A percentile compares a stretch with the other conserved stretches of the same genome.
phyloP scores from a whole-genome alignment of 768 basidiomycete species.

The Tricholoma bakamatsutake region DNA sequence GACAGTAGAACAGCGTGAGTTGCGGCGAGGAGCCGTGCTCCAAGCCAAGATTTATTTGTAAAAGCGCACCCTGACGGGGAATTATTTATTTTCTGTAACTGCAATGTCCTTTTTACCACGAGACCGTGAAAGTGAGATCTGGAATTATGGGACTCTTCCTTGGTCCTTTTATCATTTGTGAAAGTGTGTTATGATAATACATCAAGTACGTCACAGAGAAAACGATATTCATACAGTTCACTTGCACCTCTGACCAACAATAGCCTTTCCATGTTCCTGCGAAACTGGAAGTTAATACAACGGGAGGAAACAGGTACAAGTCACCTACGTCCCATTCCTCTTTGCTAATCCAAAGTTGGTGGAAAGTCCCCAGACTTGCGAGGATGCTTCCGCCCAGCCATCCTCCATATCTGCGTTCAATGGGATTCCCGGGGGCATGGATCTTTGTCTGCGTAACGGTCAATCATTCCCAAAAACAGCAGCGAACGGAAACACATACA shows the following conservation, averaged over 20 bases:
- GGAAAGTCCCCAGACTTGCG: conserved; percentile 94
- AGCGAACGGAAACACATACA: conserved; percentile 29
- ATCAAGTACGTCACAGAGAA: neutral
- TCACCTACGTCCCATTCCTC: conserved; percentile 84
- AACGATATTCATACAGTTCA: conserved; percentile 24
- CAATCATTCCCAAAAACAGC: neutral
- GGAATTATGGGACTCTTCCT: neutral
- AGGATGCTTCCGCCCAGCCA: conserved; percentile 97
- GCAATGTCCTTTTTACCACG: neutral
- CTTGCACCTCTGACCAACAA: conserved; percentile 85
- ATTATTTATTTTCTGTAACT: conserved; percentile 7
- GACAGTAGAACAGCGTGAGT: neutral
- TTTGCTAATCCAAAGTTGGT: conserved; percentile 92
- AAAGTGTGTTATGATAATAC: neutral
- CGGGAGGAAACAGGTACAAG: neutral
- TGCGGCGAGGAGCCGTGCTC: conserved; percentile 8
- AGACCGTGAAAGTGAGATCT: neutral
- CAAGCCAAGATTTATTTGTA: conserved; percentile 1
- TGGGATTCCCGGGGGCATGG: conserved; percentile 85
- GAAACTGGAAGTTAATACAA: conserved; percentile 4
- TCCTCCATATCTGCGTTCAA: conserved; percentile 85
- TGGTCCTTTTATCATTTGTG: neutral
- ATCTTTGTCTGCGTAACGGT: conserved; percentile 63
- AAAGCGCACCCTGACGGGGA: neutral
- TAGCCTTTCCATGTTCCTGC: conserved; percentile 78